Evolutionary conservation across 768 basidiomycete genomes (phyloP).

Genomic region (Boletus reticuloceps): DNA sequence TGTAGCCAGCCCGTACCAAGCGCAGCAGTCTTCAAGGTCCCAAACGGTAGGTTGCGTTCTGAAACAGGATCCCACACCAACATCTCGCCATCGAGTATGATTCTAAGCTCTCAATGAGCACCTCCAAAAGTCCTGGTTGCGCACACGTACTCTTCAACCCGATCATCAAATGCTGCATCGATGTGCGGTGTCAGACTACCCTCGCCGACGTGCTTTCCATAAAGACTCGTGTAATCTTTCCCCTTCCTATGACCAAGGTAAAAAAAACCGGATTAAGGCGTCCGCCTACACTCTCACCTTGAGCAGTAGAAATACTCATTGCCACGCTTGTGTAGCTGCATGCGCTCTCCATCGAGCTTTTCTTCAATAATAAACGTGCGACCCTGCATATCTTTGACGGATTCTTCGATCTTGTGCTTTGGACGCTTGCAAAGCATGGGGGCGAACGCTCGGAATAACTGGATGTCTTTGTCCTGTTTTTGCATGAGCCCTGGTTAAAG

Average conservation of each 20-base stretch:
- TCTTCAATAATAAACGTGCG: conserved; percentile 89
- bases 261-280: not conserved
- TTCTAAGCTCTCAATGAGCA: conserved; percentile 43
- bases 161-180: conserved; percentile 66
- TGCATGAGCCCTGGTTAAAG: conserved; percentile 3
- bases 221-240: conserved; percentile 88
- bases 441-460: conserved; percentile 82
- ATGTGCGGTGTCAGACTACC: conserved; percentile 92
- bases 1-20: conserved; percentile 48
- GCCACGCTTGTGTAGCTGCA: conserved; percentile 92
- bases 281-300: conserved; percentile 44
- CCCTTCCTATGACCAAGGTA: conserved; percentile 59
- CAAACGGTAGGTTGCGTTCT: conserved; percentile 87
- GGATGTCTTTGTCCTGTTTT: conserved; percentile 75
- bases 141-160: conserved; percentile 73
- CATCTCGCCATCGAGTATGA: conserved; percentile 98
- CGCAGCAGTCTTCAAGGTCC: conserved; percentile 90
- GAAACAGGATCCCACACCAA: conserved; percentile 94
- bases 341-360: conserved; percentile 95
- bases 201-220: conserved; percentile 77
- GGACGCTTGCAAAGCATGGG: conserved; percentile 96
- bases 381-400: conserved; percentile 81
- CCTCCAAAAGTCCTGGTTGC: not conserved
- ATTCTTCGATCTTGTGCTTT: conserved; percentile 74
- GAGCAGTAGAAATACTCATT: conserved; percentile 94